Conservation (phyloP, 2,329 filamentous ascomycete genomes). For the Erysiphe pulchra region DNA sequence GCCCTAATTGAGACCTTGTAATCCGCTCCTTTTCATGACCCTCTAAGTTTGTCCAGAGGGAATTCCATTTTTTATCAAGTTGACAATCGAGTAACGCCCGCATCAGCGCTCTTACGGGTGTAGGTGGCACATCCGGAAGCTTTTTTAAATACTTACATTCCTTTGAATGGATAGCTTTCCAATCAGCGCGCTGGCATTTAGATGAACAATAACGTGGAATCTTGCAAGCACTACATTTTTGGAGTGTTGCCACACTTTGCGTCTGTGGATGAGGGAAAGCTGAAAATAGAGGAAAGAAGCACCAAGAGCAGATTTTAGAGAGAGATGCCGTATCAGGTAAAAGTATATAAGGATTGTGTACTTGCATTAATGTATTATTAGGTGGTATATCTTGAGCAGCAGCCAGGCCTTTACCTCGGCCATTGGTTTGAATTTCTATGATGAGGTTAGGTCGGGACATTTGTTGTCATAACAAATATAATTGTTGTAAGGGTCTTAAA, state of each 20-base stretch:
- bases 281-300: constrained; percentile 4
- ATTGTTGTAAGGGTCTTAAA: no score
- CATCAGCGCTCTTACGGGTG: constrained; percentile 26
- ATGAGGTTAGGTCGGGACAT: constrained; percentile 4
- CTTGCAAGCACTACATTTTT: constrained; percentile 25
- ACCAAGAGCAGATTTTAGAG: constrained; percentile 9
- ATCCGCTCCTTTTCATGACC: constrained; percentile 17
- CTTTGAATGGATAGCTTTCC: constrained; percentile 23
- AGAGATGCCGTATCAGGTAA: constrained; percentile 10
- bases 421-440: constrained; percentile 1
- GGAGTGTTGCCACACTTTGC: constrained; percentile 1
- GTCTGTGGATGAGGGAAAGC: neutral
- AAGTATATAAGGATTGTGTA: constrained; percentile 7
- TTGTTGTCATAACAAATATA: no score
- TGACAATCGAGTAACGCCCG: constrained; percentile 20
- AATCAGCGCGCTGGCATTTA: constrained; percentile 27
- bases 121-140: constrained; percentile 20
- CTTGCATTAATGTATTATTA: constrained; percentile 7
- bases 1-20: constrained; percentile 13
- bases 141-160: constrained; percentile 25
- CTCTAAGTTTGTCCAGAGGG: constrained; percentile 17
- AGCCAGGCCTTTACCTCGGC: constrained; percentile 7
- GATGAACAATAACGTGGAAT: constrained; percentile 27
- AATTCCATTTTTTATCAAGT: constrained; percentile 10
- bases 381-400: constrained; percentile 2